phyloP scores from a whole-genome alignment of 1,284 basidiomycete genomes.

The Exsudoporus floridanus region DNA sequence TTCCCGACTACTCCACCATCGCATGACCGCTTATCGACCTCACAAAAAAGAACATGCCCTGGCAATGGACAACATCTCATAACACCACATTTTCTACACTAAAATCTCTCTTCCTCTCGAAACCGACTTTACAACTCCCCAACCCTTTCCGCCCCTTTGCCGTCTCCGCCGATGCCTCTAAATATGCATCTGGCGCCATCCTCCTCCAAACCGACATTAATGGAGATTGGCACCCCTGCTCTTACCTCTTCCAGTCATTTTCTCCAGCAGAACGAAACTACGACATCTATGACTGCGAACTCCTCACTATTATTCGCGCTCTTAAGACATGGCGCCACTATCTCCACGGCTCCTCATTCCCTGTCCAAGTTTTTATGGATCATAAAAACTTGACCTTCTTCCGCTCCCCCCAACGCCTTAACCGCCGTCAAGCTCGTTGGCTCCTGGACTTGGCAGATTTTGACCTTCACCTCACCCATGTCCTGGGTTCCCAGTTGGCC shows the following conservation, averaged over 20 bases:
- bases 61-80: too few species aligned
- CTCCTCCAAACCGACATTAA: too few species aligned
- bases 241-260: background rate
- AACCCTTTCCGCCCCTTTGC: too few species aligned
- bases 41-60: background rate
- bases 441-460: background rate
- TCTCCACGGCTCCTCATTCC: background rate
- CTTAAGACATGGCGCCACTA: background rate
- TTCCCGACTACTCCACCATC: background rate
- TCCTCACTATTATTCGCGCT: background rate
- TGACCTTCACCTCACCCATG: background rate
- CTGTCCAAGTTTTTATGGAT: too few species aligned
- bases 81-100: too few species aligned
- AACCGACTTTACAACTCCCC: too few species aligned
- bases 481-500: background rate
- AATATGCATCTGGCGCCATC: too few species aligned
- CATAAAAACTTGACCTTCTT: background rate
- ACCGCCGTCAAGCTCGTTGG: background rate
- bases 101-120: too few species aligned
- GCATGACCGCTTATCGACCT: background rate
- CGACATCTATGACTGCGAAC: background rate
- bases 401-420: accelerated
- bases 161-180: too few species aligned
- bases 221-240: background rate
- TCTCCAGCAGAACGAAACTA: background rate